Evolutionary conservation across 768 basidiomycete genomes (phyloP), one percentile per base, ranked within the genome.

Genomic region (Panus rudis): DNA sequence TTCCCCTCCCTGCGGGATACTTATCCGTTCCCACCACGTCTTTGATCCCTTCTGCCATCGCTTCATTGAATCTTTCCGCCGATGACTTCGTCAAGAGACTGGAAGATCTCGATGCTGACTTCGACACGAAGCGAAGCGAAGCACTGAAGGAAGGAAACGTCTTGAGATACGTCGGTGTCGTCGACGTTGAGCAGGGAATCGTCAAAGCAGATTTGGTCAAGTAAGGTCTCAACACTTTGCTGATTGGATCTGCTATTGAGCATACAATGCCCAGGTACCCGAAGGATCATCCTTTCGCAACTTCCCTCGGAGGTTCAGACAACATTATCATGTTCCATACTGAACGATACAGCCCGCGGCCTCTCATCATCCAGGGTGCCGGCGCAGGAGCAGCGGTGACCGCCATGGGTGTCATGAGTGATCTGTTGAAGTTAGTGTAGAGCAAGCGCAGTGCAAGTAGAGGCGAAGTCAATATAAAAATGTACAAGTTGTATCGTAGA

Each of bases 271-370:
- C 11, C 27, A 97, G 93, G 61, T 99, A 98, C 61, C 78, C 92
- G 4, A 72, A 68, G 20, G 77, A 81, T 13, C 96, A 99, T 62
- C 86, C 96, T 2, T 98, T 99, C 57, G 93, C 93, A 3, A 94
- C 94, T 1, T 88, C 93, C 2, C 76, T 99, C 12, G 88, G 91
- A 17, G 96, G 94, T 1, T 92, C 92, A 17, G 96, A 99, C 64
- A 98, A 98, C 62, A 97, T 99, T 59, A 78, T 99, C 60, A 88
- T 96, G 72, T 97, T 98, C 77, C 86, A 91, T 59, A 97, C 94
- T 0, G 81, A 87, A 56, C 73, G 96, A 31, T 99, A 99, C 58
- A 81, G 84, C 3, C 75, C 82, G 6, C 68, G 92, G 31, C 94
- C 96, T 1, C 68, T 99, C 43, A 89, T 98, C 47, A 75, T 99